Base-by-base conservation (phyloP, 495 filamentous ascomycete genomes). In the Tuber umbilicatum region DNA sequence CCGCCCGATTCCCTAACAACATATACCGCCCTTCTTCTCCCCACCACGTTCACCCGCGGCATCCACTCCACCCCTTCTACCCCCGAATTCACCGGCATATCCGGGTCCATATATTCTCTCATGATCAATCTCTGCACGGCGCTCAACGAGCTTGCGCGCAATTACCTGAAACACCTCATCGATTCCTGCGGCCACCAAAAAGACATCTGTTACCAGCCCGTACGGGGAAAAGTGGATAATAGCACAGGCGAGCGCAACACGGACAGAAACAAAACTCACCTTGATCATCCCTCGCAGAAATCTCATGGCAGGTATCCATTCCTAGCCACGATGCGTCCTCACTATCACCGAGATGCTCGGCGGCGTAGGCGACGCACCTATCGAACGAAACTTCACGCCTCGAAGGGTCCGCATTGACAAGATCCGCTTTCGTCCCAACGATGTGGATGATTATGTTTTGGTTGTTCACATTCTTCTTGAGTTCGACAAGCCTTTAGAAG, bases 121-220 rank as follows among this genome's bases (percentile, higher is more conserved):
- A 75, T 79, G 79, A 23, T 81, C 79, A 40, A 81, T 81, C 72
- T 81, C 79, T 2, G 75, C 79, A 10, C 81, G 73, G 12, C 78
- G 93, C 86, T 97, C 94, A 45, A 99, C 94, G 74, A 99, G 86
- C 84, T 97, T 97, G 80, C 95, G 86, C 50, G 94, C 93, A 60
- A 97, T 95, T 35, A 97, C 94, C 0, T 94, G 88, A 79, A 99
- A 99, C 0, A 99, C 94, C 85, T 99, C 95, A 73, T 99, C 95
- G 21, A 99, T 93, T 9, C 94, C 81, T 75, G 50, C 70, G 50
- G 14, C 50, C 68, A 47, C 17, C 55, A 27, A 23, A 55, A 21
- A 38, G 37, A 68, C 35, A 23, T 68, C 73, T 64, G 31, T 64
- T 64, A 64, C 55, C 55, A 64, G 27, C 16, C n/a, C 55, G 55